Evolutionary conservation across 495 filamentous ascomycete genomes (phyloP).

Genomic region (Pseudevernia furfuracea): DNA sequence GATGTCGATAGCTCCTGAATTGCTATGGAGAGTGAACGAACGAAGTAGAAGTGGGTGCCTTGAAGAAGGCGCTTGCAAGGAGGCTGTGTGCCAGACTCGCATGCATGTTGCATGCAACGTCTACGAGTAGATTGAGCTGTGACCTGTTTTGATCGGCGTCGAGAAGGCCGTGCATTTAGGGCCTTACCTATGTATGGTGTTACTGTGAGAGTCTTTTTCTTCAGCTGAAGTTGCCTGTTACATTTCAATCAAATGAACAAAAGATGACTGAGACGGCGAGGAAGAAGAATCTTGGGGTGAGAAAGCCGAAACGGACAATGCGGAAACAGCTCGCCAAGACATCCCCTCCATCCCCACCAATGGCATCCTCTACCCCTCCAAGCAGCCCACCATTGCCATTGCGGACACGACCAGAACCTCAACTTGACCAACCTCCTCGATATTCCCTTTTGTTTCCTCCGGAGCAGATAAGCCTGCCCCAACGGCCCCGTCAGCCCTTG

Average conservation of each 20-base stretch:
- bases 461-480: background rate
- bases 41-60: background rate
- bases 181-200: too few relatives aligned
- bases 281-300: background rate
- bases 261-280: background rate
- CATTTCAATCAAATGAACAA: background rate
- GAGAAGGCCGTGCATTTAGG: background rate
- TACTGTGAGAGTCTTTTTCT: background rate
- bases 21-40: background rate
- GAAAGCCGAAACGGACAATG: background rate
- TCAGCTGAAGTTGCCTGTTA: background rate
- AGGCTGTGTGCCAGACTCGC: conserved; percentile 3
- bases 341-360: background rate
- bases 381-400: background rate
- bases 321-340: conserved; percentile 5
- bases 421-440: conserved; percentile 4
- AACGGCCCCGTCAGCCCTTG: background rate
- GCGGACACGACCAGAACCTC: background rate
- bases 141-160: background rate
- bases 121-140: background rate
- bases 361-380: background rate
- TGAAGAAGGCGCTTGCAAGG: background rate
- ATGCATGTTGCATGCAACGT: background rate
- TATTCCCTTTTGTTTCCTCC: background rate
- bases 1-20: background rate